phyloP scores from a whole-genome alignment of 2,329 filamentous ascomycete species.

The Talaromyces atroroseus region DNA sequence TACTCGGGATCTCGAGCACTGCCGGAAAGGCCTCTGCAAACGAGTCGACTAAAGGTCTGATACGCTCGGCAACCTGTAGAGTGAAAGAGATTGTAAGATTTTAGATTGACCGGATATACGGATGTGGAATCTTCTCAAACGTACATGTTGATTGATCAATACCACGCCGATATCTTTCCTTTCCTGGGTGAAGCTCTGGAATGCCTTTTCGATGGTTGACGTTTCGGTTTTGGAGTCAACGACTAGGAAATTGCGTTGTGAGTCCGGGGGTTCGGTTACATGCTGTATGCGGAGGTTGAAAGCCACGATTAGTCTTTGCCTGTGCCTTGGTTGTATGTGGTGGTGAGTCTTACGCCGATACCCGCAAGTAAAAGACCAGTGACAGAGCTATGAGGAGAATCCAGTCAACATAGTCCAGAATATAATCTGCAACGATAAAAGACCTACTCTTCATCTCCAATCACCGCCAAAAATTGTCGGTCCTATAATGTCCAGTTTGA shows the following conservation, averaged over 20 bases:
- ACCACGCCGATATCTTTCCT: conserved; percentile 96
- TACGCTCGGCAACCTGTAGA: conserved; percentile 79
- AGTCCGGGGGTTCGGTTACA: conserved; percentile 79
- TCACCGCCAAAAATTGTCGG: conserved; percentile 92
- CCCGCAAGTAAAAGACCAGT: conserved; percentile 92
- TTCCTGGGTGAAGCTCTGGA: conserved; percentile 80
- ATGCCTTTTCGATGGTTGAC: conserved; percentile 78
- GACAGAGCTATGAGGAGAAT: conserved; percentile 63
- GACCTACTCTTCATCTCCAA: conserved; percentile 76
- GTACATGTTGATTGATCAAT: conserved; percentile 94
- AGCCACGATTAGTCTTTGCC: background rate
- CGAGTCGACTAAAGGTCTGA: conserved; percentile 81
- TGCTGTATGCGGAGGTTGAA: conserved; percentile 54
- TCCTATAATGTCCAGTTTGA: conserved; percentile 50
- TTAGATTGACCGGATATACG: background rate
- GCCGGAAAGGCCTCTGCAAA: conserved; percentile 96
- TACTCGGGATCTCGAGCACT: conserved; percentile 93
- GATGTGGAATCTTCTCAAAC: too few relatives aligned
- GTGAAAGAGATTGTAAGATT: conserved; percentile 8
- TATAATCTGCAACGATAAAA: background rate
- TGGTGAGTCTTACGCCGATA: conserved; percentile 65
- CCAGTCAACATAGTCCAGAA: conserved; percentile 14
- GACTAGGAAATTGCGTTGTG: conserved; percentile 96
- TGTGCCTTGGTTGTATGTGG: background rate
- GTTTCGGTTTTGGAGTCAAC: conserved; percentile 92